A percentile compares a stretch with the other conserved stretches of the same genome.
phyloP scores from a whole-genome alignment of 1,284 basidiomycete genomes.

The Ustilago shanxiensis region DNA sequence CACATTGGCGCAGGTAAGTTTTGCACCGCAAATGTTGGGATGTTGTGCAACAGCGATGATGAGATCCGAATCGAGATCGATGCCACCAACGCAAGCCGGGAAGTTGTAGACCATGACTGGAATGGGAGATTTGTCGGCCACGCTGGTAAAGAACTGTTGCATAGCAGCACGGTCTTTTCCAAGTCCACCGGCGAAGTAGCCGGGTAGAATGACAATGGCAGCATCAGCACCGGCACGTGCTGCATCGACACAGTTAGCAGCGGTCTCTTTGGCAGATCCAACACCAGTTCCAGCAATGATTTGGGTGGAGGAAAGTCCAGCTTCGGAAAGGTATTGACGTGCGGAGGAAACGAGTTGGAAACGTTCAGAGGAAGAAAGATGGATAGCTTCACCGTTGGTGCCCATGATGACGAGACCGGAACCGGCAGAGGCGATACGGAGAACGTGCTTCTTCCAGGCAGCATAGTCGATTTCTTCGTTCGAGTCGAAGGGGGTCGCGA shows the following conservation, averaged over 20 bases:
- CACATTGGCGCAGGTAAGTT: conserved; percentile 86
- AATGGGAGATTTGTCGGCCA: conserved; percentile 82
- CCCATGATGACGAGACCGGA: conserved; percentile 83
- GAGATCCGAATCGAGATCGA: conserved; percentile 87
- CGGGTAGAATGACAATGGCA: conserved; percentile 83
- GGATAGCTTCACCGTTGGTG: conserved; percentile 83
- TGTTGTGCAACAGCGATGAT: conserved; percentile 84
- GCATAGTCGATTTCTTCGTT: conserved; percentile 85
- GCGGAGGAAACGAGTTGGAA: conserved; percentile 78
- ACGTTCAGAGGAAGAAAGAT: conserved; percentile 82
- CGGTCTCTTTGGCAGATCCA: conserved; percentile 83
- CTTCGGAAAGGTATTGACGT: conserved; percentile 79
- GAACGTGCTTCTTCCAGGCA: conserved; percentile 80
- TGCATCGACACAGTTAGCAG: conserved; percentile 80
- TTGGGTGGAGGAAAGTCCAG: conserved; percentile 76
- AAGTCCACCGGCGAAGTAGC: conserved; percentile 85
- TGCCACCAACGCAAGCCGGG: conserved; percentile 77
- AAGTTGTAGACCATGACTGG: conserved; percentile 93
- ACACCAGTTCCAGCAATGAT: conserved; percentile 85
- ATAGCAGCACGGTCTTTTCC: conserved; percentile 76
- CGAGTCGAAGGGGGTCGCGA: conserved; percentile 84
- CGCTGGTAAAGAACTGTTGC: conserved; percentile 82
- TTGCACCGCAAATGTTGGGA: conserved; percentile 88
- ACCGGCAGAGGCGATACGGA: conserved; percentile 79
- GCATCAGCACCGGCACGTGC: conserved; percentile 85